Evolutionary conservation across 148 eudicot genomes (phyloP).

Genomic region (Polygonum aviculare): DNA sequence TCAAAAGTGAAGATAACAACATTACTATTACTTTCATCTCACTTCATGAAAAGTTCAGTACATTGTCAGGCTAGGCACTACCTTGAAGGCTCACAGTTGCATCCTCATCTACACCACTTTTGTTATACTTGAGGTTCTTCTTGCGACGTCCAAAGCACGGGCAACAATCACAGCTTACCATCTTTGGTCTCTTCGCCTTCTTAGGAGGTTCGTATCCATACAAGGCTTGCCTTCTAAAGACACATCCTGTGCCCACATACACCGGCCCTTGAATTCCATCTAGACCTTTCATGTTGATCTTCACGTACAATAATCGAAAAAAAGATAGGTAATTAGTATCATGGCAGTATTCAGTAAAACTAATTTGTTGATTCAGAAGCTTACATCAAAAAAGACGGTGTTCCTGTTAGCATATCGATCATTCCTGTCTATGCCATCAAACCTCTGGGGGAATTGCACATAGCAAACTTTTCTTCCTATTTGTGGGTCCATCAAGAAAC

Average conservation of each 20-base stretch:
- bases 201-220: conserved; percentile 96
- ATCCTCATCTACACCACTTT: conserved; percentile 47
- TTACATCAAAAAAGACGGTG: conserved; percentile 96
- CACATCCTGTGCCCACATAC: conserved; percentile 98
- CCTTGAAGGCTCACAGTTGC: conserved; percentile 51
- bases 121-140: conserved; percentile 25
- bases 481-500: conserved; percentile 97
- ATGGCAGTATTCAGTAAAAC: background rate
- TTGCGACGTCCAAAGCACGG: conserved; percentile 96
- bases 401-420: conserved; percentile 97
- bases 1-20: background rate
- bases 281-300: conserved; percentile 93
- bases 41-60: background rate
- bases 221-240: conserved; percentile 90
- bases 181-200: conserved; percentile 90
- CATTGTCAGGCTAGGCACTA: background rate
- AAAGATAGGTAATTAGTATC: background rate
- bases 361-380: conserved; percentile 68
- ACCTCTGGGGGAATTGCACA: conserved; percentile 93
- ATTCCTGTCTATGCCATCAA: conserved; percentile 84
- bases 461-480: conserved; percentile 88
- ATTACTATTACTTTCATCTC: too few relatives aligned
- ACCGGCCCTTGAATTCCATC: conserved; percentile 78
- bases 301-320: background rate
- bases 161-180: conserved; percentile 97